Percentiles rank a stretch among this genome's conserved stretches.
Conservation (phyloP, 164 flowering plant genomes). For the Dillenia suffruticosa region DNA sequence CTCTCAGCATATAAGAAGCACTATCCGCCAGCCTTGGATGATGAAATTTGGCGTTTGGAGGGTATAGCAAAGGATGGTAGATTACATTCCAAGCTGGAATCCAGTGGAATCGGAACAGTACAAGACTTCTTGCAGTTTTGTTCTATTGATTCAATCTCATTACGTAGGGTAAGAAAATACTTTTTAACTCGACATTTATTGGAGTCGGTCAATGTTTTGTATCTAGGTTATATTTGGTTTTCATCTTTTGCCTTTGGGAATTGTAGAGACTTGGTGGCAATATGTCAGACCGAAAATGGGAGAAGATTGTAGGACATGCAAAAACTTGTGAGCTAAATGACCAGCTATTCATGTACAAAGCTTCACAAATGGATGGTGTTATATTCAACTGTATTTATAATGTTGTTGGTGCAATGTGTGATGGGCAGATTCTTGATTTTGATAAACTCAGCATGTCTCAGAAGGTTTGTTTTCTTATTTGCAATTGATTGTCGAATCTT, state of each 20-base stretch:
- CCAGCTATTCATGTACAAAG: constrained; percentile 15
- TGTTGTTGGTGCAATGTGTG: constrained; percentile 41
- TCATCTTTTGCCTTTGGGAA: constrained; percentile 4
- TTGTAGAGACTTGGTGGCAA: constrained; percentile 39
- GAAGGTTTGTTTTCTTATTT: constrained; percentile 31
- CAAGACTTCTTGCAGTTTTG: constrained; percentile 35
- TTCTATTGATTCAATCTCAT: constrained; percentile 11
- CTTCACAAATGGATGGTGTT: constrained; percentile 20
- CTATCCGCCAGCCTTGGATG: constrained; percentile 30
- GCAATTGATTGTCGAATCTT: background rate
- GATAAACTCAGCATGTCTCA: constrained; percentile 24
- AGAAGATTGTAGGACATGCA: constrained; percentile 55
- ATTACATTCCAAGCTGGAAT: constrained; percentile 27
- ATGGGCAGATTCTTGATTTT: constrained; percentile 30
- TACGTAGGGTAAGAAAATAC: constrained; percentile 45
- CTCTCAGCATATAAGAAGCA: constrained; percentile 33
- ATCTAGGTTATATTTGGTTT: background rate
- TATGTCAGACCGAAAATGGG: constrained; percentile 45
- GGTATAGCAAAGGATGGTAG: constrained; percentile 39
- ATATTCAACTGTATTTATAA: constrained; percentile 49
- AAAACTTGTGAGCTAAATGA: constrained; percentile 31
- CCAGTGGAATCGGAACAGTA: constrained; percentile 25
- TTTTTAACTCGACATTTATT: background rate
- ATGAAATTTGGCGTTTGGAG: constrained; percentile 44
- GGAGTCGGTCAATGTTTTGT: background rate